phyloP scores from a whole-genome alignment of 805 yeast species.

The Cyberlindnera veronae region DNA sequence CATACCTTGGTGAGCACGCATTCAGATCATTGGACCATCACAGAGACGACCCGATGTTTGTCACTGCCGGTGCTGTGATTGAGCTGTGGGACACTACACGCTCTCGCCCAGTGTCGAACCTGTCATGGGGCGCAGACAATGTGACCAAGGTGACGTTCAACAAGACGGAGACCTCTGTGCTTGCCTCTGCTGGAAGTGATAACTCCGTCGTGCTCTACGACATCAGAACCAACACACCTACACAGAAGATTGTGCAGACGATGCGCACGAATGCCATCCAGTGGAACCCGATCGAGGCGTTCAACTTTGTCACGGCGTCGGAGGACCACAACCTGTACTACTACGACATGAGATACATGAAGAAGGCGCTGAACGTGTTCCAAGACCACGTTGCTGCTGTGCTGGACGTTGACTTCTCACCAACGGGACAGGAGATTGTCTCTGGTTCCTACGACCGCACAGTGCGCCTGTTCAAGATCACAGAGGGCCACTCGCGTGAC shows the following conservation, averaged over 20 bases:
- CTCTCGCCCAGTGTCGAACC: slow-evolving; percentile 67
- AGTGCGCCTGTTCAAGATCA: slow-evolving; percentile 68
- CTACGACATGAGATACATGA: slow-evolving; percentile 95
- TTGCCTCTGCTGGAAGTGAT: slow-evolving; percentile 86
- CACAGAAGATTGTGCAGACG: slow-evolving; percentile 82
- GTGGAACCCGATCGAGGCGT: slow-evolving; percentile 99
- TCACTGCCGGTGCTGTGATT: slow-evolving; percentile 87
- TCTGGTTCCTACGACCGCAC: slow-evolving; percentile 96
- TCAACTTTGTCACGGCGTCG: slow-evolving; percentile 82
- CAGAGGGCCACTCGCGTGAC: slow-evolving; percentile 91
- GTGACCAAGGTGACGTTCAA: slow-evolving; percentile 80
- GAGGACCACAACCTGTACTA: slow-evolving; percentile 94
- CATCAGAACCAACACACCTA: slow-evolving; percentile 83
- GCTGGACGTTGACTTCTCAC: slow-evolving; percentile 90
- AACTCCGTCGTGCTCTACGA: slow-evolving; percentile 90
- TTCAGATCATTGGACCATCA: slow-evolving; percentile 88
- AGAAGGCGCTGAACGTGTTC: slow-evolving; percentile 74
- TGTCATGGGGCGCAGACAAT: slow-evolving; percentile 97
- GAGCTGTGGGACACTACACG: slow-evolving; percentile 91
- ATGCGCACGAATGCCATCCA: slow-evolving; percentile 81
- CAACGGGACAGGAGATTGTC: slow-evolving; percentile 94
- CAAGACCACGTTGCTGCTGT: slow-evolving; percentile 97
- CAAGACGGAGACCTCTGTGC: slow-evolving; percentile 80
- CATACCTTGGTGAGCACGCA: slow-evolving; percentile 80
- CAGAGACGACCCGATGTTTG: slow-evolving; percentile 65